These are phyloP conservation scores for Castanea sativa DNA, from an alignment of 306 rosid species.

Conservation along the genomic window DNA sequence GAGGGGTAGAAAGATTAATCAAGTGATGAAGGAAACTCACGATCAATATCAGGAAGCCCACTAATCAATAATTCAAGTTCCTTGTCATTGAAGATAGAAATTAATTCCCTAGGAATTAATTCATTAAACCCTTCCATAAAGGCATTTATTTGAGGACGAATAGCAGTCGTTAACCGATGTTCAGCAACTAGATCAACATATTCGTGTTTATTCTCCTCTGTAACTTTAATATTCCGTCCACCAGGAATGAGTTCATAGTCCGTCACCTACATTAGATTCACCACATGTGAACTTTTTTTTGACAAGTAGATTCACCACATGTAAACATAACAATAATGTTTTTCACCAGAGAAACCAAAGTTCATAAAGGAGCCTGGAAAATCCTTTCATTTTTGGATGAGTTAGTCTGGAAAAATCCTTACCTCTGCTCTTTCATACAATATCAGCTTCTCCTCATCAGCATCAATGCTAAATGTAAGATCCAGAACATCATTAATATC, in stretches of 20 bases:
- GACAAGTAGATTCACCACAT: conserved; percentile 14
- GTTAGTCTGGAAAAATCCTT: conserved; percentile 14
- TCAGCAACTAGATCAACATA: conserved; percentile 90
- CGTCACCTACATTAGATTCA: conserved; percentile 64
- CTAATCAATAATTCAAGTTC: conserved; percentile 90
- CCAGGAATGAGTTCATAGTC: conserved; percentile 93
- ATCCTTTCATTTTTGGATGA: conserved; percentile 1
- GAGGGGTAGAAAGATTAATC: not conserved
- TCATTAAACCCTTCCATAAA: conserved; percentile 87
- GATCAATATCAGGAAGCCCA: conserved; percentile 96
- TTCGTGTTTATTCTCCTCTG: conserved; percentile 92
- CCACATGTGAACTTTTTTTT: conserved; percentile 11
- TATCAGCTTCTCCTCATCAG: conserved; percentile 91
- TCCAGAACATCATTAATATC: conserved; percentile 76
- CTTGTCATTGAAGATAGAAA: conserved; percentile 88
- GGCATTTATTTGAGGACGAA: conserved; percentile 93
- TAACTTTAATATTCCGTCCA: conserved; percentile 90
- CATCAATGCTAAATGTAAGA: conserved; percentile 98
- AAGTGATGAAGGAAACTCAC: conserved; percentile 40
- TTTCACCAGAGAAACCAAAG: not conserved
- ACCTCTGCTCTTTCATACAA: conserved; percentile 88
- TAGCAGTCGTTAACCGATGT: conserved; percentile 92
- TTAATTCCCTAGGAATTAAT: conserved; percentile 62
- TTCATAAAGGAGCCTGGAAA: not conserved
- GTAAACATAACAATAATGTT: conserved; percentile 10